Evolutionary conservation across 345 rosid species (phyloP).

Genomic region (Syzygium aromaticum): DNA sequence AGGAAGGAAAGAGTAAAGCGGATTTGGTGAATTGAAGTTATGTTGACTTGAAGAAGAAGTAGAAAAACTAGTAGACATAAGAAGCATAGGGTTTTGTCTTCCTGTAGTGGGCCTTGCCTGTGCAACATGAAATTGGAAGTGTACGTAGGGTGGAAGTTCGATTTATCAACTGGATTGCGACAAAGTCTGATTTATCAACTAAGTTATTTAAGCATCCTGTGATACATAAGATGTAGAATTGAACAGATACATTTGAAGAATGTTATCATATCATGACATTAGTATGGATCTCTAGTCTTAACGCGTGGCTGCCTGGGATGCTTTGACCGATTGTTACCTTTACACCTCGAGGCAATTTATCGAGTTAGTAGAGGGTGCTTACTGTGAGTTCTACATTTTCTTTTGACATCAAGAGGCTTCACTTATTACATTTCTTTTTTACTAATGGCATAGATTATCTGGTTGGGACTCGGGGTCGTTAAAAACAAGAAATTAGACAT

Average conservation of each 20-base stretch:
- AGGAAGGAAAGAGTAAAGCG: background rate
- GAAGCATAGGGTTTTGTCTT: background rate
- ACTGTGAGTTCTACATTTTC: background rate
- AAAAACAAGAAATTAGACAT: background rate
- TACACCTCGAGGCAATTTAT: background rate
- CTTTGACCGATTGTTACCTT: background rate
- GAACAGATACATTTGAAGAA: constrained; percentile 72
- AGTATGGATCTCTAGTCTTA: background rate
- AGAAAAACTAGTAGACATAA: background rate
- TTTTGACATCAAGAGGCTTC: background rate
- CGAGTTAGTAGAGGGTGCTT: background rate
- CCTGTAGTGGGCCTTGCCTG: background rate
- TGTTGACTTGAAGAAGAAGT: background rate
- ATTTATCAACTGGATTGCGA: background rate
- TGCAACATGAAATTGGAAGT: background rate
- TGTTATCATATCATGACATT: constrained; percentile 13
- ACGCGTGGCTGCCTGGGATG: background rate
- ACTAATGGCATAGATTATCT: background rate
- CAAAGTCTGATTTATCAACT: background rate
- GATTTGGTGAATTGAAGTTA: background rate
- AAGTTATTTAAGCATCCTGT: background rate
- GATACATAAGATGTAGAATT: constrained; percentile 45
- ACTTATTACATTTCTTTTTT: background rate
- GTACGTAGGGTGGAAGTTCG: background rate
- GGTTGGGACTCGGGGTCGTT: background rate